These are phyloP conservation scores for Crithidia brevicula DNA, from an alignment of 208 protist species.

Conservation along the genomic window DNA sequence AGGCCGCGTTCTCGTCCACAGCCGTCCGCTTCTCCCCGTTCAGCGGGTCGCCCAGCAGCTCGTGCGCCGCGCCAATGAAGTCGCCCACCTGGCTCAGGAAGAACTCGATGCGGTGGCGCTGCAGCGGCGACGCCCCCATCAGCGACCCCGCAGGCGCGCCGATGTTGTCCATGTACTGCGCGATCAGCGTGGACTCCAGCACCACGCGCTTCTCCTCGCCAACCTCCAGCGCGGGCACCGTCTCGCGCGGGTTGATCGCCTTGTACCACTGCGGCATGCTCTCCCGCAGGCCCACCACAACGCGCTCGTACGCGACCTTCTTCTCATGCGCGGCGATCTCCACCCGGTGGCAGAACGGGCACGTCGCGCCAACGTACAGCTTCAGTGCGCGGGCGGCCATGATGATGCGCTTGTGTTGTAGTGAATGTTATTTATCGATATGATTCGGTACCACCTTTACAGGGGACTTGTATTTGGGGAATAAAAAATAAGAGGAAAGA, in stretches of 20 bases:
- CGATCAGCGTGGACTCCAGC: conserved; percentile 75
- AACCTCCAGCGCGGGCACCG: conserved; percentile 71
- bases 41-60: conserved; percentile 53
- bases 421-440: background rate
- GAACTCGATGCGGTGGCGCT: conserved; percentile 76
- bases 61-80: conserved; percentile 54
- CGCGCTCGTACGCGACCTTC: conserved; percentile 48
- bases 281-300: conserved; percentile 45
- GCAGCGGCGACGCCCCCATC: conserved; percentile 43
- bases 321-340: conserved; percentile 68
- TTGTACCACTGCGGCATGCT: conserved; percentile 82
- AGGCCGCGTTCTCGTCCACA: conserved; percentile 55
- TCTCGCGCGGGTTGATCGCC: conserved; percentile 74
- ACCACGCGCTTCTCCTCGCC: conserved; percentile 38
- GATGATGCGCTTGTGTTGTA: background rate
- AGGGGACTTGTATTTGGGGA: too few species aligned
- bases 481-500: too few species aligned
- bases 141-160: conserved; percentile 29
- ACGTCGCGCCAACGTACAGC: conserved; percentile 55
- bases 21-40: conserved; percentile 59
- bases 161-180: conserved; percentile 71
- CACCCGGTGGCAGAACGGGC: conserved; percentile 76
- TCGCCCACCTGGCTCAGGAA: conserved; percentile 70
- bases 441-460: too few species aligned
- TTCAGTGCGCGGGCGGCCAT: conserved; percentile 42